Percentiles rank a stretch among this genome's conserved stretches.
Evolutionary conservation across 192 early-diverging fungal genomes (phyloP).

Genomic region (Coemansia sp.): DNA sequence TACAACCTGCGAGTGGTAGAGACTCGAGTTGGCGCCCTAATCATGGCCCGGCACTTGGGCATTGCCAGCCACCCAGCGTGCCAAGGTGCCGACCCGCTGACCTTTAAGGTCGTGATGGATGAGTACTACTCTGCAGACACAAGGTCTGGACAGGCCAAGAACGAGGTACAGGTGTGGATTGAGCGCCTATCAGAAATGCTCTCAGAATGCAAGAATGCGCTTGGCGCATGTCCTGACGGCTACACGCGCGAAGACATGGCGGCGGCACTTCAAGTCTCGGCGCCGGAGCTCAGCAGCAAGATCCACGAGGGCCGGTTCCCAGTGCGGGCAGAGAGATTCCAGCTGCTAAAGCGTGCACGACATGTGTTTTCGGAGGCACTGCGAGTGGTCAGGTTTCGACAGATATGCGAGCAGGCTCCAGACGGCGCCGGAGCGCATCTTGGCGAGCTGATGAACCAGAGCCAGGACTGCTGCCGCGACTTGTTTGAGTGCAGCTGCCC

Average conservation of each 20-base stretch:
- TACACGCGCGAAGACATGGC: conserved; percentile 46
- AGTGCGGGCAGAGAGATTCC: conserved; percentile 63
- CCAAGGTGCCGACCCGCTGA: conserved; percentile 59
- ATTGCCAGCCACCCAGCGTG: conserved; percentile 37
- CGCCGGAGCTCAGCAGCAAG: conserved; percentile 35
- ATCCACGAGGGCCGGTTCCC: conserved; percentile 53
- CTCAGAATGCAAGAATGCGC: conserved; percentile 1
- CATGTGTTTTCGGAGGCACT: conserved; percentile 80
- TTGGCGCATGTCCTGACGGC: conserved; percentile 19
- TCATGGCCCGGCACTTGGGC: conserved; percentile 56
- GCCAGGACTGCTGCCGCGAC: conserved; percentile 73
- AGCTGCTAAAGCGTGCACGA: conserved; percentile 71
- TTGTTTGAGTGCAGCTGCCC: conserved; percentile 77
- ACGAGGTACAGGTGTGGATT: conserved; percentile 27
- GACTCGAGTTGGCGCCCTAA: conserved; percentile 71
- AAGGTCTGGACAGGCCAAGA: not conserved
- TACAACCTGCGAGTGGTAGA: conserved; percentile 95
- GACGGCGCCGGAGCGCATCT: conserved; percentile 37
- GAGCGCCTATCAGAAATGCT: conserved; percentile 29
- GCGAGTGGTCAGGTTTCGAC: conserved; percentile 55
- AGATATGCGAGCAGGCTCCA: conserved; percentile 47
- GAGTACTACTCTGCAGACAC: conserved; percentile 14
- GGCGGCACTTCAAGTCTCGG: conserved; percentile 32
- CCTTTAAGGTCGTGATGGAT: conserved; percentile 48
- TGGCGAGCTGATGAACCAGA: conserved; percentile 77